A percentile compares a stretch with the other conserved stretches of the same genome.
Evolutionary conservation across 1,284 basidiomycete species (phyloP).

Genomic region (Ganoderma multipileum): DNA sequence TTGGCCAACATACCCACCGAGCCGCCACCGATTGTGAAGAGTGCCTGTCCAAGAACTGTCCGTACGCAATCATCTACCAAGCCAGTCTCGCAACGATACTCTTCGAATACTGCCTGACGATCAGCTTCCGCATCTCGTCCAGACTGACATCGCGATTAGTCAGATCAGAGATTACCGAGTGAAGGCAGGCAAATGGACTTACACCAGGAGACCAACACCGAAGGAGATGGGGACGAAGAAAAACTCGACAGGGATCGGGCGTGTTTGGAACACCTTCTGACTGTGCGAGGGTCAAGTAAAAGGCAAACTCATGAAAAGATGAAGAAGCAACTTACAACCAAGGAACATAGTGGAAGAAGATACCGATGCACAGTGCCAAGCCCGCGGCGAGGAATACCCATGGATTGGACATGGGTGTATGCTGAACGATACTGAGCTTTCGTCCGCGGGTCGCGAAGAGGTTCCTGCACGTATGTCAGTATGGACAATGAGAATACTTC

Average conservation of each 20-base stretch:
- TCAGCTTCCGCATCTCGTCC: slow-evolving; percentile 49
- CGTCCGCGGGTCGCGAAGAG: slow-evolving; percentile 57
- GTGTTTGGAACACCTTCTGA: slow-evolving; percentile 61
- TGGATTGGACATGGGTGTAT: slow-evolving; percentile 49
- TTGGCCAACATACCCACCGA: background rate
- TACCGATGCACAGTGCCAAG: slow-evolving; percentile 49
- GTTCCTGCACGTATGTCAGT: slow-evolving; percentile 41
- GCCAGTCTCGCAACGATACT: slow-evolving; percentile 45
- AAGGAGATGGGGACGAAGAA: slow-evolving; percentile 55
- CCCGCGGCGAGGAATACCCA: slow-evolving; percentile 57
- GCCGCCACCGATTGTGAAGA: background rate
- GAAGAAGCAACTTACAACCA: slow-evolving; percentile 45
- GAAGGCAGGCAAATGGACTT: slow-evolving; percentile 16
- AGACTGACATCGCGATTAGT: slow-evolving; percentile 32
- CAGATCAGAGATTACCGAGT: background rate
- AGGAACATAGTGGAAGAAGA: slow-evolving; percentile 63
- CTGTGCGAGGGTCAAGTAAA: slow-evolving; percentile 28
- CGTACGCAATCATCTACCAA: slow-evolving; percentile 41
- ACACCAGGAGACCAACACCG: slow-evolving; percentile 43
- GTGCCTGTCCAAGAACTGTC: background rate
- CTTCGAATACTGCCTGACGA: slow-evolving; percentile 43
- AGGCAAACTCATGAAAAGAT: background rate
- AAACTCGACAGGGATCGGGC: slow-evolving; percentile 56
- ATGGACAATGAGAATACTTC: background rate
- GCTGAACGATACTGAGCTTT: slow-evolving; percentile 54